Evolutionary conservation across 257 asterid species (phyloP).

Genomic region (Capsicum baccatum): DNA sequence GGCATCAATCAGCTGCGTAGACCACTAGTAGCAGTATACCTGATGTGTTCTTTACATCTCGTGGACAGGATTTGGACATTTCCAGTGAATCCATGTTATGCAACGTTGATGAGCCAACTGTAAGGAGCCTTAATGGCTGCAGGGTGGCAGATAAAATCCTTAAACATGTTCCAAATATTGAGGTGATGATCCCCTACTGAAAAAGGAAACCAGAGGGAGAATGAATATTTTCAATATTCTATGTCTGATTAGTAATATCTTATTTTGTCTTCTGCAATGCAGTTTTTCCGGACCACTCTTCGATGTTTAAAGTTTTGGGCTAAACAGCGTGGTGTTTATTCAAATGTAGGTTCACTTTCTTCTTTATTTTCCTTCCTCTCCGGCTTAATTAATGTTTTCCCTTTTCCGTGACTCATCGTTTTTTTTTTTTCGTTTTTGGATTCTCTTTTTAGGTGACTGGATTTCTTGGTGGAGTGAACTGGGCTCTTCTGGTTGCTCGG

Average conservation of each 20-base stretch:
- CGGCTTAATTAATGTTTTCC: neutral
- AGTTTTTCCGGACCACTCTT: slow-evolving; percentile 82
- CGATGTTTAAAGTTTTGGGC: slow-evolving; percentile 94
- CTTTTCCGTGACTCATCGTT: neutral
- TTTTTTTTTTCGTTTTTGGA: neutral
- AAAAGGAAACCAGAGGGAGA: neutral
- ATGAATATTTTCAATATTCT: neutral
- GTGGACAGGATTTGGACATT: slow-evolving; percentile 82
- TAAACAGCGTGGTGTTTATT: slow-evolving; percentile 89
- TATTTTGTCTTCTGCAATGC: slow-evolving; percentile 20
- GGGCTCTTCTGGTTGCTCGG: slow-evolving; percentile 98
- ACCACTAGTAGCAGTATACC: neutral
- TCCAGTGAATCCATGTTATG: slow-evolving; percentile 70
- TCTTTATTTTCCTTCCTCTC: neutral
- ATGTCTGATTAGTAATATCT: neutral
- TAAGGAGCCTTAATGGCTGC: slow-evolving; percentile 93
- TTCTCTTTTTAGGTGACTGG: slow-evolving; percentile 74
- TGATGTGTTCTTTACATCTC: slow-evolving; percentile 15
- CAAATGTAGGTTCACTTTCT: slow-evolving; percentile 65
- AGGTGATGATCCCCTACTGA: slow-evolving; percentile 50
- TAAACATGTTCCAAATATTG: slow-evolving; percentile 82
- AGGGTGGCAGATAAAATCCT: slow-evolving; percentile 96
- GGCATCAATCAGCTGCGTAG: slow-evolving; percentile 1
- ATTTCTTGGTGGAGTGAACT: slow-evolving; percentile 96
- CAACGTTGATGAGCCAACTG: slow-evolving; percentile 89